A percentile compares a stretch with the other conserved stretches of the same genome.
phyloP scores from a whole-genome alignment of 495 filamentous ascomycete genomes.

The Cetradonia linearis region DNA sequence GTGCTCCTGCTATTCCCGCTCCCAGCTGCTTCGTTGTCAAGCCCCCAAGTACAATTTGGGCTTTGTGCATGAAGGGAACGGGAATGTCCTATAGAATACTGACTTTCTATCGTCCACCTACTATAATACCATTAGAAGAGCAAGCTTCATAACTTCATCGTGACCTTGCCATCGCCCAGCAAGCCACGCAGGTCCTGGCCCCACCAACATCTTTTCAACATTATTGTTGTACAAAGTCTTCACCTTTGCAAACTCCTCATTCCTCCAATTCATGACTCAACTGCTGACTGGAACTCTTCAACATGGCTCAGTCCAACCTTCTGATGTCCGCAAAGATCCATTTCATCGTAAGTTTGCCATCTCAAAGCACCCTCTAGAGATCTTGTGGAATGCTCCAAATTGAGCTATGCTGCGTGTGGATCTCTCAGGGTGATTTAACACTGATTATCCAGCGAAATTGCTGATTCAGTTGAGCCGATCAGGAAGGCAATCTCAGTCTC shows the following conservation, averaged over 20 bases:
- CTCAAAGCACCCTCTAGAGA: background rate
- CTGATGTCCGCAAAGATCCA: conserved; percentile 47
- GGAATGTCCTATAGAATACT: conserved; percentile 10
- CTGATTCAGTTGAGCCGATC: conserved; percentile 17
- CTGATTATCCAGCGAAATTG: conserved; percentile 7
- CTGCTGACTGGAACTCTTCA: conserved; percentile 16
- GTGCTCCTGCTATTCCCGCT: conserved; percentile 8
- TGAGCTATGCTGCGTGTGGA: background rate
- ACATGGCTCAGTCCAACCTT: conserved; percentile 41
- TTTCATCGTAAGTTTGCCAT: conserved; percentile 40
- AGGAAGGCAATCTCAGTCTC: conserved; percentile 81
- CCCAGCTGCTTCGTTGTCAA: conserved; percentile 6
- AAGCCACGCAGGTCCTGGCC: background rate
- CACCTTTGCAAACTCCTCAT: background rate
- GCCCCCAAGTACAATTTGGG: background rate
- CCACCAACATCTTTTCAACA: background rate
- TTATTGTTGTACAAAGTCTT: background rate
- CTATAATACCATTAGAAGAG: background rate
- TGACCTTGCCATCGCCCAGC: background rate
- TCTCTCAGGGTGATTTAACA: background rate
- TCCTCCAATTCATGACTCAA: background rate
- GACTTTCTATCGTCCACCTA: conserved; percentile 16
- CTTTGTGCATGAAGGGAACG: conserved; percentile 15
- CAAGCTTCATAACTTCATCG: background rate
- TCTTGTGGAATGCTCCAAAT: background rate